Conservation (phyloP, 768 basidiomycete species). For the Termitomyces sp. region DNA sequence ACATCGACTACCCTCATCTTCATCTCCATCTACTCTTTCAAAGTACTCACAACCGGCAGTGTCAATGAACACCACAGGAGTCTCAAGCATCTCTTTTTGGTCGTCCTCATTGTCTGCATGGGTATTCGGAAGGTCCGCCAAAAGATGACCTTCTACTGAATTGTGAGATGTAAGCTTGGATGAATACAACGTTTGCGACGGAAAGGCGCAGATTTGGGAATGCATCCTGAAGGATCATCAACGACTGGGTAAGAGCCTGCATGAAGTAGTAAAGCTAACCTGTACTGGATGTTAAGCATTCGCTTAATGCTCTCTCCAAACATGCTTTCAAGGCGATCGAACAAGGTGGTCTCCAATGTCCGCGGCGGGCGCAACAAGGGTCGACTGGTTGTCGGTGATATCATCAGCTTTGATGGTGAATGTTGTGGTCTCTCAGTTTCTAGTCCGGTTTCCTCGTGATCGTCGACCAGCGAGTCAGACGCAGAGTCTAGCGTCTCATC, state of each 20-base stretch:
- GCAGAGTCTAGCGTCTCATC: neutral
- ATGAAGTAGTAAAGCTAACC: slow-evolving; percentile 32
- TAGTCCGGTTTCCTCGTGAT: neutral
- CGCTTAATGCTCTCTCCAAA: slow-evolving; percentile 80
- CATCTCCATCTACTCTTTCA: slow-evolving; percentile 71
- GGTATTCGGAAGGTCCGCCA: slow-evolving; percentile 63
- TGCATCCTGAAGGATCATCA: slow-evolving; percentile 63
- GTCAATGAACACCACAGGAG: slow-evolving; percentile 89
- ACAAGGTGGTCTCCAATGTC: slow-evolving; percentile 84
- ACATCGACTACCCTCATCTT: slow-evolving; percentile 85
- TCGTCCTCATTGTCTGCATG: slow-evolving; percentile 54
- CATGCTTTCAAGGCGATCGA: slow-evolving; percentile 86
- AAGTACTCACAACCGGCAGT: slow-evolving; percentile 93
- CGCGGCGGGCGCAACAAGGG: slow-evolving; percentile 48
- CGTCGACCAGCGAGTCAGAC: neutral
- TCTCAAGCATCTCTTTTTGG: slow-evolving; percentile 63
- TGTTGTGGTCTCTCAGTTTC: neutral
- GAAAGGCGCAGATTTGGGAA: slow-evolving; percentile 76
- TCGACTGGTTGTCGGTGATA: slow-evolving; percentile 10
- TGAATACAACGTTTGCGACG: slow-evolving; percentile 75
- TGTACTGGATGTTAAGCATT: slow-evolving; percentile 88
- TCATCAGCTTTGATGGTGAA: neutral
- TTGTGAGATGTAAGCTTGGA: slow-evolving; percentile 63
- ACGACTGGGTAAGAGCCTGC: neutral
- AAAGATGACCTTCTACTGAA: slow-evolving; percentile 66